Percentiles rank a stretch among this genome's conserved stretches.
phyloP scores from a whole-genome alignment of 1,284 basidiomycete genomes.

The Papiliotrema terrestris region DNA sequence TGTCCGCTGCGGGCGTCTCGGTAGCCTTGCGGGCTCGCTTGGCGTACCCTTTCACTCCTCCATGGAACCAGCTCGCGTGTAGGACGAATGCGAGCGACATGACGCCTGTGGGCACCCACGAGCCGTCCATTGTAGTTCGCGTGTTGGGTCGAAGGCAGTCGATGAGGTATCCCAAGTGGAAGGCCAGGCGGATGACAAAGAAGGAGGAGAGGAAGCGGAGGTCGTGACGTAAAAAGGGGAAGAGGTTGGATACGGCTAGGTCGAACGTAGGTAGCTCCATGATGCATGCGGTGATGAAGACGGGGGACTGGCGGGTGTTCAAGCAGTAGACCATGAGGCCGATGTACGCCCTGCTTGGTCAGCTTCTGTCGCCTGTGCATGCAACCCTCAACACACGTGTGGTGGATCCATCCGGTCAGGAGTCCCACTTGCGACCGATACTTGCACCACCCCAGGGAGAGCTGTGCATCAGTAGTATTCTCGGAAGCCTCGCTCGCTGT shows the following conservation, averaged over 20 bases:
- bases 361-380: too few relatives aligned
- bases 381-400: constrained; percentile 48
- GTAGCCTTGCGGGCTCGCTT: constrained; percentile 24
- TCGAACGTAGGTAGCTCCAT: constrained; percentile 63
- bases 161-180: constrained; percentile 53
- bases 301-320: constrained; percentile 49
- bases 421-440: constrained; percentile 52
- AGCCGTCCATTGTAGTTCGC: constrained; percentile 36
- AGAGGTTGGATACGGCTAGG: constrained; percentile 54
- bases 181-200: constrained; percentile 56
- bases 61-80: constrained; percentile 58
- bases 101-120: constrained; percentile 50
- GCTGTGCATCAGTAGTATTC: constrained; percentile 17
- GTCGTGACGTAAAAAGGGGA: constrained; percentile 54
- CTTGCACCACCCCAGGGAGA: constrained; percentile 33
- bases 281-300: constrained; percentile 54
- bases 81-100: constrained; percentile 54
- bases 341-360: constrained; percentile 52
- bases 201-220: constrained; percentile 56
- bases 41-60: constrained; percentile 56
- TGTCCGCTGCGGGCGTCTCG: neutral
- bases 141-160: constrained; percentile 48
- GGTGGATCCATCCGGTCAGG: constrained; percentile 62
- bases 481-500: neutral
- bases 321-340: constrained; percentile 54